Conservation (phyloP, 805 yeast species). For the Wickerhamiella siamensis region DNA sequence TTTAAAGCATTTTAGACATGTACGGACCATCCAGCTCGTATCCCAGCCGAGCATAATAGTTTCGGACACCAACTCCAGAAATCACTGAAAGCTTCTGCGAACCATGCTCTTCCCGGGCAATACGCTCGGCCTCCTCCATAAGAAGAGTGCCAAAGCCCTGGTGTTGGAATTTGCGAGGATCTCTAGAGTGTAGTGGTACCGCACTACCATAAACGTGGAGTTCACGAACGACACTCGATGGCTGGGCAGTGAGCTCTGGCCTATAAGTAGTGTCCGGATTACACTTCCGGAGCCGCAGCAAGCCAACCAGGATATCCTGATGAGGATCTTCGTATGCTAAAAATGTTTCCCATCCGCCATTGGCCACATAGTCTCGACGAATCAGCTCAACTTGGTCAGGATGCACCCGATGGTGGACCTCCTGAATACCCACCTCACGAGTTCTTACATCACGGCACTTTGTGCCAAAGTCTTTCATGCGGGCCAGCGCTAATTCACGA, state of each 20-base stretch:
- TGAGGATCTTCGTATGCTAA: constrained; percentile 92
- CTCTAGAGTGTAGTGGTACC: constrained; percentile 90
- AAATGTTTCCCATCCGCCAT: constrained; percentile 93
- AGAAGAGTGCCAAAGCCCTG: constrained; percentile 95
- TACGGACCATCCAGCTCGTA: constrained; percentile 89
- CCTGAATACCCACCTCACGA: constrained; percentile 96
- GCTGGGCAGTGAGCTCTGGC: constrained; percentile 71
- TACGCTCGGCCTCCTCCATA: constrained; percentile 97
- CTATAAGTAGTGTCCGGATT: constrained; percentile 80
- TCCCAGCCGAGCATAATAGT: constrained; percentile 85
- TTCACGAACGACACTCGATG: constrained; percentile 90
- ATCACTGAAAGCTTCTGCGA: constrained; percentile 83
- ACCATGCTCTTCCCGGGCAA: constrained; percentile 90
- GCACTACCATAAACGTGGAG: constrained; percentile 95
- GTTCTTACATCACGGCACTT: constrained; percentile 93
- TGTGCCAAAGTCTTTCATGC: constrained; percentile 97
- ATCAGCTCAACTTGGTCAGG: constrained; percentile 96
- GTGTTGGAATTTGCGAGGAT: constrained; percentile 96
- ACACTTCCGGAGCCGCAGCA: constrained; percentile 76
- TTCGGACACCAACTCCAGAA: constrained; percentile 94
- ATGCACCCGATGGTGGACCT: constrained; percentile 88
- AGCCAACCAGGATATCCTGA: constrained; percentile 87
- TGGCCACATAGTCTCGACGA: constrained; percentile 91
- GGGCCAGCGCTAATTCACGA: constrained; percentile 85
- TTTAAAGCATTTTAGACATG: constrained; percentile 59